Evolutionary conservation across 2,329 filamentous ascomycete species (phyloP).

Genomic region (Fusarium sublunatum): DNA sequence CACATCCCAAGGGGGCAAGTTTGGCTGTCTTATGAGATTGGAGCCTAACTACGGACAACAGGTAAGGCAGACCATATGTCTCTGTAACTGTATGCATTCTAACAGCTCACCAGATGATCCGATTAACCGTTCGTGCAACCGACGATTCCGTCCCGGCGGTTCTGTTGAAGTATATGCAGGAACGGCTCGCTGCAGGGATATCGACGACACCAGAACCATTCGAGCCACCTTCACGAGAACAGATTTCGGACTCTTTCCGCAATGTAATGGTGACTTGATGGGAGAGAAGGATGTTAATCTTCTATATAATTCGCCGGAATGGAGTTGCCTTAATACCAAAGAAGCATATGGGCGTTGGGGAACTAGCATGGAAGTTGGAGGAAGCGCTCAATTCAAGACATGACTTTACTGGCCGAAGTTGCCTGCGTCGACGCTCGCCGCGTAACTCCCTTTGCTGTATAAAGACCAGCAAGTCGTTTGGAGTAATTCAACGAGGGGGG

Average conservation of each 20-base stretch:
- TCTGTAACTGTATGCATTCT: constrained; percentile 12
- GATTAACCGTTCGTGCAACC: constrained; percentile 91
- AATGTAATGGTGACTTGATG: constrained; percentile 64
- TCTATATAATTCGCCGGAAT: constrained; percentile 42
- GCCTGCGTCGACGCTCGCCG: constrained; percentile 21
- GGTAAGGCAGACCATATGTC: constrained; percentile 67
- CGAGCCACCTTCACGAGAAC: constrained; percentile 57
- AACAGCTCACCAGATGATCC: constrained; percentile 78
- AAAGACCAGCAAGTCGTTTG: constrained; percentile 20
- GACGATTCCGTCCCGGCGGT: constrained; percentile 87
- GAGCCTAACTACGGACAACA: constrained; percentile 94
- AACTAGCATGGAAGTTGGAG: constrained; percentile 42
- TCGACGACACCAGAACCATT: constrained; percentile 55
- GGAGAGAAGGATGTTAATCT: constrained; percentile 25
- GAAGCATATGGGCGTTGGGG: constrained; percentile 51
- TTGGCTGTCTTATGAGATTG: constrained; percentile 90
- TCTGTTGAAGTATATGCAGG: constrained; percentile 87
- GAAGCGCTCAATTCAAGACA: constrained; percentile 39
- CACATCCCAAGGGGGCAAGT: constrained; percentile 86
- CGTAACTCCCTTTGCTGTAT: constrained; percentile 22
- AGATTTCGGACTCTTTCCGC: constrained; percentile 67
- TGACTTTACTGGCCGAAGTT: constrained; percentile 36
- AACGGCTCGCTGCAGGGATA: constrained; percentile 72
- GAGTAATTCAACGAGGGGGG: constrained; percentile 35
- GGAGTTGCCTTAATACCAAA: constrained; percentile 46